Evolutionary conservation across 495 filamentous ascomycete species (phyloP).

Genomic region (Ascobolus immersus): DNA sequence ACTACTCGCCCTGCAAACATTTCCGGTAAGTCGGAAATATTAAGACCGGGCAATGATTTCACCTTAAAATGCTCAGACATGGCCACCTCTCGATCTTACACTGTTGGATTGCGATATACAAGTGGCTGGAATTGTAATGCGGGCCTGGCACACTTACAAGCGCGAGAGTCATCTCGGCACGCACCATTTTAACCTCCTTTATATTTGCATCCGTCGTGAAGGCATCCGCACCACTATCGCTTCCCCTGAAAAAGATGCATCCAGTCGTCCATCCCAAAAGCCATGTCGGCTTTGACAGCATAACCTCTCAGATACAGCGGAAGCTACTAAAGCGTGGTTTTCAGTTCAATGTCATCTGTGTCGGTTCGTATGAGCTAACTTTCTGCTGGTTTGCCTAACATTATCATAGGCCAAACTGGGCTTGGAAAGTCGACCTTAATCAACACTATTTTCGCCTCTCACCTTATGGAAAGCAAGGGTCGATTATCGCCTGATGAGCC

Average conservation of each 20-base stretch:
- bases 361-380: slow-evolving; percentile 46
- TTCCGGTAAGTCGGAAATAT: too few relatives aligned
- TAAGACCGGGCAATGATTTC: too few relatives aligned
- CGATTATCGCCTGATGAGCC: slow-evolving; percentile 73
- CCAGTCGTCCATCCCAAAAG: too few relatives aligned
- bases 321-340: slow-evolving; percentile 99
- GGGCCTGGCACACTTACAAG: too few relatives aligned
- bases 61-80: too few relatives aligned
- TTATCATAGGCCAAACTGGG: slow-evolving; percentile 64
- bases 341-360: slow-evolving; percentile 99
- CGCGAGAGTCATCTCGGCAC: too few relatives aligned
- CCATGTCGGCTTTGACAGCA: slow-evolving; percentile 99
- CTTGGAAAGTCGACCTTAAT: slow-evolving; percentile 96
- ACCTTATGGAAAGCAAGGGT: slow-evolving; percentile 97
- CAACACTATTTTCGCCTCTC: slow-evolving; percentile 99
- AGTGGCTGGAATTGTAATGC: too few relatives aligned
- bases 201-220: slow-evolving; percentile 21
- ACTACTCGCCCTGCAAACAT: too few relatives aligned
- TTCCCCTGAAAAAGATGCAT: too few relatives aligned
- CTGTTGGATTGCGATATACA: too few relatives aligned
- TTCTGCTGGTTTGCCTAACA: slow-evolving; percentile 15
- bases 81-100: too few relatives aligned
- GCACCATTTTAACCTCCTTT: too few relatives aligned
- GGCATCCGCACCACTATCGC: slow-evolving; percentile 31
- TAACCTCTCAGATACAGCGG: slow-evolving; percentile 91